These are phyloP conservation scores for Tinospora cordifolia DNA, from an alignment of 164 flowering plant species.

Conservation along the genomic window DNA sequence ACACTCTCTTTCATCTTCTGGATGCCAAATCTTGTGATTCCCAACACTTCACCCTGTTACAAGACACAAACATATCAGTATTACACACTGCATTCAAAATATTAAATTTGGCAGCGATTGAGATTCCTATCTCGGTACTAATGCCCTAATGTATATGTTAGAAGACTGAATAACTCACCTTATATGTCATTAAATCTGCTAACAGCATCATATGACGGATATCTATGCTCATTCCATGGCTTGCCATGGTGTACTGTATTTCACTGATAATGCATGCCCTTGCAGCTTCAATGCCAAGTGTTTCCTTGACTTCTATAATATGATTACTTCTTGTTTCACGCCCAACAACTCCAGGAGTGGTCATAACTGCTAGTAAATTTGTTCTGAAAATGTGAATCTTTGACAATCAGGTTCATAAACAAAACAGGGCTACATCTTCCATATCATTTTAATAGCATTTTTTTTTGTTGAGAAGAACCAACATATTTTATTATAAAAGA, in stretches of 20 bases:
- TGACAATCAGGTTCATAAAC: neutral
- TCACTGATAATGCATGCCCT: conserved; percentile 66
- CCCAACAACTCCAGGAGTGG: conserved; percentile 71
- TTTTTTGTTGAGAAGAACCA: too few species aligned
- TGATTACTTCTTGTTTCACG: conserved; percentile 65
- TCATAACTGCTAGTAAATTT: conserved; percentile 74
- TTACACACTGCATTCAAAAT: neutral
- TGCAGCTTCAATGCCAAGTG: conserved; percentile 95
- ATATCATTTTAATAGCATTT: neutral
- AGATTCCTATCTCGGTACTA: neutral
- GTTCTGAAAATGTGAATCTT: conserved; percentile 33
- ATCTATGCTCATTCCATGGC: conserved; percentile 88
- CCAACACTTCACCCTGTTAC: conserved; percentile 68
- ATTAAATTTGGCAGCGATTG: neutral
- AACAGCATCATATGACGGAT: conserved; percentile 95
- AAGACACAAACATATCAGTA: conserved; percentile 10
- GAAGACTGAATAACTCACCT: conserved; percentile 33
- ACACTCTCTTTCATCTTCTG: conserved; percentile 64
- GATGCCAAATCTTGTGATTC: conserved; percentile 44
- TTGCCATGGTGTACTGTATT: conserved; percentile 60
- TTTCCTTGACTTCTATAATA: conserved; percentile 52
- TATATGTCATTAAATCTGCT: conserved; percentile 85
- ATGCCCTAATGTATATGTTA: neutral
- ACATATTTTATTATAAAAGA: too few species aligned
- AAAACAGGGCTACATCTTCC: neutral